Conservation (phyloP, 257 asterid species). For the Nicotiana knightiana region DNA sequence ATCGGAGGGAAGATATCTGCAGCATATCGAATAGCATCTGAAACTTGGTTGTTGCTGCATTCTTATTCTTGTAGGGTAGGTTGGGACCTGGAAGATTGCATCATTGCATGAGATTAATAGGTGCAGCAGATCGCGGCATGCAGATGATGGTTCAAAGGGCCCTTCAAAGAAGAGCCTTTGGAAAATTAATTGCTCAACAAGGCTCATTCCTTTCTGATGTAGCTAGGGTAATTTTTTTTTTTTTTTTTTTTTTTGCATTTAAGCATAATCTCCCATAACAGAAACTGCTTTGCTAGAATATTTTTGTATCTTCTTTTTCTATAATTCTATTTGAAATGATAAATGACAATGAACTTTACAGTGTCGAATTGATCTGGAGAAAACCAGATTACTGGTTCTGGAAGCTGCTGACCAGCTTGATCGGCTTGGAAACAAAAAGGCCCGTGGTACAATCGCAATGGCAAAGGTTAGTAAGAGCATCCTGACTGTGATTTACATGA, state of each 20-base stretch:
- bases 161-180: conserved; percentile 60
- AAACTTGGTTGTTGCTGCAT: conserved; percentile 4
- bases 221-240: conserved; percentile 1
- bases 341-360: conserved; percentile 21
- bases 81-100: conserved; percentile 96
- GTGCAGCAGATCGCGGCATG: conserved; percentile 97
- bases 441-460: conserved; percentile 88
- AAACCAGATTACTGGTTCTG: conserved; percentile 72
- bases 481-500: neutral
- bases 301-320: neutral
- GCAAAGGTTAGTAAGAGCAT: conserved; percentile 55
- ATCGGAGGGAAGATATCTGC: neutral
- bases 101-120: conserved; percentile 96
- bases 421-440: conserved; percentile 66
- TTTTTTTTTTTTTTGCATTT: no score
- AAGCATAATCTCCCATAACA: neutral
- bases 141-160: conserved; percentile 86
- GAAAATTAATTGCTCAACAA: conserved; percentile 74
- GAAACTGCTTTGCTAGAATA: neutral
- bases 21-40: neutral
- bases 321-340: neutral
- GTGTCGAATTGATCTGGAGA: conserved; percentile 88
- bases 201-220: conserved; percentile 88
- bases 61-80: conserved; percentile 58
- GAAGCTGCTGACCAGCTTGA: conserved; percentile 98